A percentile compares a stretch with the other conserved stretches of the same genome.
These are phyloP conservation scores for Gremmenia infestans DNA, from an alignment of 2,329 filamentous ascomycete species.

Conservation along the genomic window DNA sequence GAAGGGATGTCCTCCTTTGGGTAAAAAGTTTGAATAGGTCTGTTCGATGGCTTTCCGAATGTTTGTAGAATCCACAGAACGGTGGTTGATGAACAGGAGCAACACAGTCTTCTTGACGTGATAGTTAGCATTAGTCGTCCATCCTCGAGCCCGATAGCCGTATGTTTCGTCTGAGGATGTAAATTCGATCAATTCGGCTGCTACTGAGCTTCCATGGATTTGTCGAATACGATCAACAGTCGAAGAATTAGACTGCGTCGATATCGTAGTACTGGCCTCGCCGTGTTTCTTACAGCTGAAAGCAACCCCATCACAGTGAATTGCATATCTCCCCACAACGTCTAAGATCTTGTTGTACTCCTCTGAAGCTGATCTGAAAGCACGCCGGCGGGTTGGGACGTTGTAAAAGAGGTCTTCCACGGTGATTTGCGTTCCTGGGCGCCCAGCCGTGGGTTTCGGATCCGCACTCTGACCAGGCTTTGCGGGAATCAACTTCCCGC, in stretches of 20 bases:
- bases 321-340: constrained; percentile 85
- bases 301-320: constrained; percentile 85
- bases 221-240: constrained; percentile 82
- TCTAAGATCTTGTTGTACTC: constrained; percentile 98
- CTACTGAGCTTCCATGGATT: constrained; percentile 77
- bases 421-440: constrained; percentile 88
- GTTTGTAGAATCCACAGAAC: constrained; percentile 81
- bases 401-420: constrained; percentile 99
- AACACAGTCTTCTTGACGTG: constrained; percentile 84
- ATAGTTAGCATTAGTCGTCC: constrained; percentile 91
- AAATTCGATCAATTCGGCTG: constrained; percentile 82
- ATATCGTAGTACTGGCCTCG: constrained; percentile 76
- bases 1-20: constrained; percentile 92
- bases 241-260: constrained; percentile 68
- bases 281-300: constrained; percentile 98
- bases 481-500: constrained; percentile 72
- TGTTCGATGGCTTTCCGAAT: constrained; percentile 91
- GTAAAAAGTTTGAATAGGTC: constrained; percentile 79
- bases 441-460: constrained; percentile 81
- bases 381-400: constrained; percentile 77
- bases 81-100: constrained; percentile 93
- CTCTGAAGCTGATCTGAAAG: constrained; percentile 86
- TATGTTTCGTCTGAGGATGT: constrained; percentile 67
- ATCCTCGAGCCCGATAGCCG: constrained; percentile 77
- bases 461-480: constrained; percentile 86